phyloP scores from a whole-genome alignment of 139 green algal genomes.

The Volvox africanus region DNA sequence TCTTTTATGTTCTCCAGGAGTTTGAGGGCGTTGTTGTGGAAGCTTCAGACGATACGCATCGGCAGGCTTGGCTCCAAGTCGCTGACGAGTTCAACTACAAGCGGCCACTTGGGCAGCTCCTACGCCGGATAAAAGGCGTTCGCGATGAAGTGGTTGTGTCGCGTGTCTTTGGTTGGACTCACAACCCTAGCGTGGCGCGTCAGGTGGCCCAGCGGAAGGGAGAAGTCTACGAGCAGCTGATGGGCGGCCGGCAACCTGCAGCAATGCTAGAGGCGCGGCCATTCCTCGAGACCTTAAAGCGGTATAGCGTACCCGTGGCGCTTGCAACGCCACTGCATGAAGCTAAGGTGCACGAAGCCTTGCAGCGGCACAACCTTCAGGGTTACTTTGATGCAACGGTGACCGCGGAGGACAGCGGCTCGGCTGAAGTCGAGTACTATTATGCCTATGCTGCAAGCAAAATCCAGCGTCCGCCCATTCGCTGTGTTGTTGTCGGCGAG shows the following conservation, averaged over 20 bases:
- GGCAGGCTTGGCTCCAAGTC: conserved; percentile 84
- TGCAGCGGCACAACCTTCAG: conserved; percentile 69
- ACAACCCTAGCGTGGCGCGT: conserved; percentile 79
- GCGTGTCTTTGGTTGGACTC: conserved; percentile 92
- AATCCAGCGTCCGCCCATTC: conserved; percentile 86
- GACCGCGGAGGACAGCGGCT: conserved; percentile 80
- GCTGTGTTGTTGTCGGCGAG: conserved; percentile 92
- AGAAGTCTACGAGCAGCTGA: conserved; percentile 61
- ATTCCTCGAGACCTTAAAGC: conserved; percentile 86
- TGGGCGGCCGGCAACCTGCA: conserved; percentile 49
- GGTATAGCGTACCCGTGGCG: conserved; percentile 77
- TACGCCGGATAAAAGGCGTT: conserved; percentile 83
- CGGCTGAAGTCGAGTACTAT: conserved; percentile 70
- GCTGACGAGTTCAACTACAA: conserved; percentile 87
- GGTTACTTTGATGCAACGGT: conserved; percentile 83
- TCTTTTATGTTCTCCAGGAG: conserved; percentile 62
- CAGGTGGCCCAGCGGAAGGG: conserved; percentile 85
- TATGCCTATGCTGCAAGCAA: conserved; percentile 82
- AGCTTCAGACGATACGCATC: conserved; percentile 66
- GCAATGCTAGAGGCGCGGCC: conserved; percentile 66
- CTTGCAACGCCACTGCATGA: conserved; percentile 80
- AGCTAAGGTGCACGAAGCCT: conserved; percentile 45
- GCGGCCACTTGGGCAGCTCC: conserved; percentile 74
- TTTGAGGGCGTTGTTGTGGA: conserved; percentile 87
- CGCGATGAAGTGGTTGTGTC: conserved; percentile 94